Conservation (phyloP, 345 rosid genomes). For the Physaria fendleri region DNA sequence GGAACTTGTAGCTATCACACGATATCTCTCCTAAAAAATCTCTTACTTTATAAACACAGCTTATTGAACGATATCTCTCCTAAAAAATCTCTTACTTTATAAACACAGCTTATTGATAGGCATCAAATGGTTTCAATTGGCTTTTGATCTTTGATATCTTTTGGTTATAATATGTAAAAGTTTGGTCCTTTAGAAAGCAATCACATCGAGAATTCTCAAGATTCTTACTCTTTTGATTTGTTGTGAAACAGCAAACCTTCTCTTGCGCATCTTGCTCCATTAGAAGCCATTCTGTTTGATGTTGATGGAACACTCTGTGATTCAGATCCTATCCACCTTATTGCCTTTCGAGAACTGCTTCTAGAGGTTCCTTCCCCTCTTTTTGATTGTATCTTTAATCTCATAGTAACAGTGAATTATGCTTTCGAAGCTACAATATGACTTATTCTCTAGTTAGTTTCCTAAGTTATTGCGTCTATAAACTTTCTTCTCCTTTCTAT, state of each 20-base stretch:
- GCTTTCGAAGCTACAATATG: neutral
- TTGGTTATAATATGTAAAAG: neutral
- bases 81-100: neutral
- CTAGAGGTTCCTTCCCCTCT: slow-evolving; percentile 46
- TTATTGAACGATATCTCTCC: neutral
- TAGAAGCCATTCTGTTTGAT: slow-evolving; percentile 78
- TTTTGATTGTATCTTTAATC: neutral
- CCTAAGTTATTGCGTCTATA: neutral
- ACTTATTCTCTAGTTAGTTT: too few species aligned
- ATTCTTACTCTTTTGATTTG: neutral
- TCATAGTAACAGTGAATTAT: neutral
- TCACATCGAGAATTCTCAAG: neutral
- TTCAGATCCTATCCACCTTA: slow-evolving; percentile 81
- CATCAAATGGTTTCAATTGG: neutral
- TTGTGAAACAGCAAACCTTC: slow-evolving; percentile 45
- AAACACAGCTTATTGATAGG: neutral
- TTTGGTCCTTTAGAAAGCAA: neutral
- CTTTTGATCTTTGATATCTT: neutral
- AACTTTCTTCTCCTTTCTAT: neutral
- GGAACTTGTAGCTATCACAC: neutral
- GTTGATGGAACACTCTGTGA: slow-evolving; percentile 97
- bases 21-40: neutral
- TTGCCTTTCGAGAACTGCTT: slow-evolving; percentile 58
- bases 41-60: too few species aligned
- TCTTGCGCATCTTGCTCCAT: slow-evolving; percentile 56